A percentile compares a stretch with the other conserved stretches of the same genome.
phyloP scores from a whole-genome alignment of 176 grass and related monocot species.

The Avena eriantha region DNA sequence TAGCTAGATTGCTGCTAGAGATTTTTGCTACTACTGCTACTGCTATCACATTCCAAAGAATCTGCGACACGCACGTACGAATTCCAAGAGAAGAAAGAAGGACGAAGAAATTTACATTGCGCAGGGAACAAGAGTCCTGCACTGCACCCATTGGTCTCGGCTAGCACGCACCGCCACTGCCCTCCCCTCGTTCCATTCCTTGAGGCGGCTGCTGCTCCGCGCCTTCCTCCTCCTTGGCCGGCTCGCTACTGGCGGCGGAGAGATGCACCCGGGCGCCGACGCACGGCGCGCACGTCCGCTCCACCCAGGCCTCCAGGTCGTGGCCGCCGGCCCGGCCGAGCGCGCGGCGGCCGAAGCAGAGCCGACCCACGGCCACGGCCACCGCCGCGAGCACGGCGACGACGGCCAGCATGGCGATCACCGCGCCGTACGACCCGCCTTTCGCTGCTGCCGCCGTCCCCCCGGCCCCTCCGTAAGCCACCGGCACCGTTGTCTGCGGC shows the following conservation, averaged over 20 bases:
- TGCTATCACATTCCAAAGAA: neutral
- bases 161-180: neutral
- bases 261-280: constrained; percentile 40
- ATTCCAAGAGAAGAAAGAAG: neutral
- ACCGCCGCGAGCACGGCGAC: constrained; percentile 62
- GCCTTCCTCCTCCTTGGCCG: constrained; percentile 11
- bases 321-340: constrained; percentile 40
- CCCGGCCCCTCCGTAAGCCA: constrained; percentile 15
- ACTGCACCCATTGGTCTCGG: neutral
- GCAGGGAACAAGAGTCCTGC: neutral
- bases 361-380: constrained; percentile 58
- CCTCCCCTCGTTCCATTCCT: neutral
- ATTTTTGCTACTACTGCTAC: neutral
- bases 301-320: constrained; percentile 68
- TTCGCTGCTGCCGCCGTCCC: neutral
- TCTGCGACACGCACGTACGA: neutral
- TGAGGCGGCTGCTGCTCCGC: neutral
- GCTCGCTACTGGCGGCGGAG: neutral
- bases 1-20: neutral
- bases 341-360: constrained; percentile 63
- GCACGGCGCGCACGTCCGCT: constrained; percentile 67
- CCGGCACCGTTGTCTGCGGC: constrained; percentile 40
- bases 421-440: constrained; percentile 59
- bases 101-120: neutral
- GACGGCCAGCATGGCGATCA: constrained; percentile 71